Conservation (phyloP, 2,329 filamentous ascomycete genomes). For the Volutella citrinella region DNA sequence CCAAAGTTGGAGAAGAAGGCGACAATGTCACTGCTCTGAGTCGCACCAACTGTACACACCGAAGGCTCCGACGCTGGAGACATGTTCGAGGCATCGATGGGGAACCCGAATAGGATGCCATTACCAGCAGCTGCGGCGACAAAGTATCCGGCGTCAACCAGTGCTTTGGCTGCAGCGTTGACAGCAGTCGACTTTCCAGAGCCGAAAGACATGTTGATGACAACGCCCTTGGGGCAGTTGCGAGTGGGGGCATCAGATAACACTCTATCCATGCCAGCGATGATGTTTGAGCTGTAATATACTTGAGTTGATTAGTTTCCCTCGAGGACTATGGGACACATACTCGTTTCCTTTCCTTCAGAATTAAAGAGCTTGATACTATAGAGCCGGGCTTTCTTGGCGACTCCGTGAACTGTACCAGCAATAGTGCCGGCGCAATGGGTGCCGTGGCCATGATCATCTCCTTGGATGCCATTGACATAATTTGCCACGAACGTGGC, state of each 20-base stretch:
- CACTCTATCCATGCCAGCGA: slow-evolving; percentile 39
- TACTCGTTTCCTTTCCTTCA: no score
- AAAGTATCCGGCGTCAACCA: no score
- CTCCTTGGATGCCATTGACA: slow-evolving; percentile 23
- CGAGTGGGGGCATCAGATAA: slow-evolving; percentile 41
- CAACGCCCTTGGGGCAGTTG: slow-evolving; percentile 37
- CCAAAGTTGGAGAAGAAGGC: slow-evolving; percentile 53
- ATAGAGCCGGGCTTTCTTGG: slow-evolving; percentile 42
- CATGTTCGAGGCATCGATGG: slow-evolving; percentile 19
- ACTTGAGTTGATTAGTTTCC: no score
- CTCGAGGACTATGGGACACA: no score
- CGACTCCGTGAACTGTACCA: slow-evolving; percentile 35
- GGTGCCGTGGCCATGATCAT: slow-evolving; percentile 41
- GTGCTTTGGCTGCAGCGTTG: no score
- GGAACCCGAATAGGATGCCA: no score
- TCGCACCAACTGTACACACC: slow-evolving; percentile 33
- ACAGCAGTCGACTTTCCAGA: slow-evolving; percentile 43
- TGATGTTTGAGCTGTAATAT: slow-evolving; percentile 31
- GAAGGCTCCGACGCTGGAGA: slow-evolving; percentile 32
- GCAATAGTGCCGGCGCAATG: slow-evolving; percentile 35
- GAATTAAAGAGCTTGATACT: slow-evolving; percentile 50
- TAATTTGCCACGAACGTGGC: slow-evolving; percentile 34
- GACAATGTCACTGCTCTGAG: slow-evolving; percentile 35
- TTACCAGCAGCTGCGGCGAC: slow-evolving; percentile 42
- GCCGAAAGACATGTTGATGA: slow-evolving; percentile 57